Conservation (phyloP, 768 basidiomycete species). For the Cystofilobasidium macerans region DNA sequence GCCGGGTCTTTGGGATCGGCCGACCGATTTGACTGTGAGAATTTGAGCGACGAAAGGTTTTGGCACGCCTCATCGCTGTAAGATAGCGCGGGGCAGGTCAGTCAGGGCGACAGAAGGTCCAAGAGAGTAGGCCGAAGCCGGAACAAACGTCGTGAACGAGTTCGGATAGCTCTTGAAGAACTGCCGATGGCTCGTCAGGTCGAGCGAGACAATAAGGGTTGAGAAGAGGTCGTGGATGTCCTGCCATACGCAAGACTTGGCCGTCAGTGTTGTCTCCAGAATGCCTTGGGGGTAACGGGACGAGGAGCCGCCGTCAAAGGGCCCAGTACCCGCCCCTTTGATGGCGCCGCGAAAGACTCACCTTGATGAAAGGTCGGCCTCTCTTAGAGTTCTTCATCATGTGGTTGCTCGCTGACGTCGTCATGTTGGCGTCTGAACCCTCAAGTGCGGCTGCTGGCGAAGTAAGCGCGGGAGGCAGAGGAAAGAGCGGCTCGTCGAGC, state of each 20-base stretch:
- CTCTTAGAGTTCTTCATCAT: constrained; percentile 99
- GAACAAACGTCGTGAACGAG: constrained; percentile 83
- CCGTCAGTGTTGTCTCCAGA: no score
- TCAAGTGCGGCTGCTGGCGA: not conserved
- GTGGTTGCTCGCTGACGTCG: constrained; percentile 41
- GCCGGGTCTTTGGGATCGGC: constrained; percentile 96
- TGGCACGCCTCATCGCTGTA: constrained; percentile 82
- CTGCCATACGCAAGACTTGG: constrained; percentile 44
- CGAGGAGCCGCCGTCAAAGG: not conserved
- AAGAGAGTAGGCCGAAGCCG: not conserved
- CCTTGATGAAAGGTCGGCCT: constrained; percentile 88
- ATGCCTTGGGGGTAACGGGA: not conserved
- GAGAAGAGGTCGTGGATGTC: constrained; percentile 97
- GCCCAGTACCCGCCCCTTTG: not conserved
- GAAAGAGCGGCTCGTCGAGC: no score
- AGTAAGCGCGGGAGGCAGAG: no score
- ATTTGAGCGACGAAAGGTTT: constrained; percentile 89
- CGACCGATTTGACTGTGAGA: constrained; percentile 96
- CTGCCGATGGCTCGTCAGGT: constrained; percentile 78
- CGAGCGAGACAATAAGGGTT: constrained; percentile 85
- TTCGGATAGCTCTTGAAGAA: constrained; percentile 92
- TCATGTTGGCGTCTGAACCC: not conserved
- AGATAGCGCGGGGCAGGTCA: not conserved
- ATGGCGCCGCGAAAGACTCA: constrained; percentile 33
- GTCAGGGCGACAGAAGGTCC: not conserved